A percentile compares a stretch with the other conserved stretches of the same genome.
Evolutionary conservation across 805 yeast species (phyloP).

Genomic region (Hanseniaspora vineae): DNA sequence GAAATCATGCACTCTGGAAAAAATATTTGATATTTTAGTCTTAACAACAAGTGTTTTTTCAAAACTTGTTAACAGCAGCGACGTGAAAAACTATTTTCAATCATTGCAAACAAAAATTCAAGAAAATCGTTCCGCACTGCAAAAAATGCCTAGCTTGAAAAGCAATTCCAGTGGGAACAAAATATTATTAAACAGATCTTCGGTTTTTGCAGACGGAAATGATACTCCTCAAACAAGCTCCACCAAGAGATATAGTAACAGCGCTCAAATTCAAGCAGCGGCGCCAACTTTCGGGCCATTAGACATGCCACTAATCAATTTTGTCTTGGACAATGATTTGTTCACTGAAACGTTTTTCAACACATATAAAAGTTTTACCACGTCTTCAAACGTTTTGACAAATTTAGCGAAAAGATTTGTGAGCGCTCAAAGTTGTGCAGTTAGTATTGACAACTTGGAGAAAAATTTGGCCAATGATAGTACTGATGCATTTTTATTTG

Average conservation of each 20-base stretch:
- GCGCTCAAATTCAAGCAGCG: background rate
- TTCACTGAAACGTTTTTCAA: slow-evolving; percentile 60
- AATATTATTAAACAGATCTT: background rate
- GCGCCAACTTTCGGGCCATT: slow-evolving; percentile 15
- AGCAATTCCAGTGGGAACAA: background rate
- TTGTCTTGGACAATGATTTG: slow-evolving; percentile 50
- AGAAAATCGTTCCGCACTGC: background rate
- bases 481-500: background rate
- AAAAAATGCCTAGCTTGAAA: background rate
- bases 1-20: slow-evolving; percentile 62
- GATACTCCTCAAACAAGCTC: slow-evolving; percentile 1
- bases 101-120: background rate
- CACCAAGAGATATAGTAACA: background rate
- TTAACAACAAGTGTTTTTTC: slow-evolving; percentile 52
- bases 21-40: slow-evolving; percentile 67
- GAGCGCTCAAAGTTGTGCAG: slow-evolving; percentile 52
- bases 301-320: slow-evolving; percentile 29
- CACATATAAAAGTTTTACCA: slow-evolving; percentile 53
- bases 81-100: slow-evolving; percentile 28
- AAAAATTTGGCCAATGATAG: slow-evolving; percentile 6
- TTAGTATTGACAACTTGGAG: slow-evolving; percentile 31
- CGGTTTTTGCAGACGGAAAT: background rate
- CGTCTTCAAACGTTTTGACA: slow-evolving; percentile 40
- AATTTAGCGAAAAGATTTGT: slow-evolving; percentile 41
- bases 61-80: slow-evolving; percentile 28